Conservation (phyloP, 257 asterid genomes). For the Pogostemon cablin region DNA sequence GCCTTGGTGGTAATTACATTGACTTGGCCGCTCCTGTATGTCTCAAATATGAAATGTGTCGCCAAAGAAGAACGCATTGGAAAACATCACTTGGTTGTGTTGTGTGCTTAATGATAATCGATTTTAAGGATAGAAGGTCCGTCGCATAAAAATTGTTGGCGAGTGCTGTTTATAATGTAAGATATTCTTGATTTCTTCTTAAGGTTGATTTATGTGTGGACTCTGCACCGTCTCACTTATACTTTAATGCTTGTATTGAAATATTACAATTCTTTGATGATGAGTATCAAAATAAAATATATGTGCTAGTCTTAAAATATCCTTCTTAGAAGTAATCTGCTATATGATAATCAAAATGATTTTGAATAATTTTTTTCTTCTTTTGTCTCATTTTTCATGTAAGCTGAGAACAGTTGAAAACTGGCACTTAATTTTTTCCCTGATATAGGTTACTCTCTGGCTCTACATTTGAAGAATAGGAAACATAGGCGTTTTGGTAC, state of each 20-base stretch:
- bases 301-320: background rate
- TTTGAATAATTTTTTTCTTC: constrained; percentile 4
- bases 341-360: constrained; percentile 22
- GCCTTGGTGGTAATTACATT: background rate
- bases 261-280: too few relatives aligned
- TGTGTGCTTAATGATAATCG: too few relatives aligned
- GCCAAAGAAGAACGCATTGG: background rate
- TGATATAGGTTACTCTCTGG: background rate
- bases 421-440: background rate
- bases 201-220: too few relatives aligned
- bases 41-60: background rate
- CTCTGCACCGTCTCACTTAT: too few relatives aligned
- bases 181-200: too few relatives aligned
- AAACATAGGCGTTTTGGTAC: background rate
- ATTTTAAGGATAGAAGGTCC: too few relatives aligned
- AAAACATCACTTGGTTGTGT: too few relatives aligned
- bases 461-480: constrained; percentile 2
- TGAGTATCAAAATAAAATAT: too few relatives aligned
- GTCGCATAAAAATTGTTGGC: too few relatives aligned
- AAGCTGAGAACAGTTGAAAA: background rate
- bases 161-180: too few relatives aligned
- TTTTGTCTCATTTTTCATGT: background rate
- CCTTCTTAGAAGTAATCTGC: background rate
- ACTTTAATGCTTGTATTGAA: too few relatives aligned
- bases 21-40: background rate